Percentiles rank a stretch among this genome's conserved stretches.
These are phyloP conservation scores for Rhododendron simsii DNA, from an alignment of 148 eudicot genomes.

Conservation along the genomic window DNA sequence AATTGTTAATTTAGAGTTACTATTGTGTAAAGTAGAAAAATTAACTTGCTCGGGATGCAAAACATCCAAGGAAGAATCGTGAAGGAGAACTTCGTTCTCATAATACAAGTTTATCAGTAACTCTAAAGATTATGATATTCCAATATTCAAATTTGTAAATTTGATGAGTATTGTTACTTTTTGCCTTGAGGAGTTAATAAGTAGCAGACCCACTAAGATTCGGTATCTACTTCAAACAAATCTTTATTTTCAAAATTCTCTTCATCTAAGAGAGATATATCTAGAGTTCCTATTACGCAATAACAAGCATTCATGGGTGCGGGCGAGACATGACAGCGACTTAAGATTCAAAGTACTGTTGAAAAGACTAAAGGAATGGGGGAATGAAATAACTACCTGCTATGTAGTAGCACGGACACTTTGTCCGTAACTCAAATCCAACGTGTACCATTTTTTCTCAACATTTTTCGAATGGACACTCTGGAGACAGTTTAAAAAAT, in stretches of 20 bases:
- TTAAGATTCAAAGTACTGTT: neutral
- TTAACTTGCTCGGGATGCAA: neutral
- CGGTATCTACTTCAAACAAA: neutral
- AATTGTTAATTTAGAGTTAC: neutral
- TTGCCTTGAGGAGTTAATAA: neutral
- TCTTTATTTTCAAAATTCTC: neutral
- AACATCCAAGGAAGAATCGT: neutral
- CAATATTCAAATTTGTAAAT: neutral
- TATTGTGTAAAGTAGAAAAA: neutral
- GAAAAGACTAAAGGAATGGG: neutral
- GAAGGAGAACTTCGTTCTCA: neutral
- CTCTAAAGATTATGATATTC: neutral
- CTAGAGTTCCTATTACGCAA: neutral
- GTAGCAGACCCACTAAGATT: neutral
- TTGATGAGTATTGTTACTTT: neutral
- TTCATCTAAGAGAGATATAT: neutral
- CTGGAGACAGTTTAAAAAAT: neutral
- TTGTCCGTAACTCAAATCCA: neutral
- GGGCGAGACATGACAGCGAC: neutral
- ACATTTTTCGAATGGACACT: neutral
- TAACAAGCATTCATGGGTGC: neutral
- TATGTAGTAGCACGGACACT: neutral
- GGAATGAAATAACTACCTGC: neutral
- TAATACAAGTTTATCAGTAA: neutral
- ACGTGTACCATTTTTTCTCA: neutral